Evolutionary conservation across 164 flowering plant species (phyloP).

Genomic region (Vitis cinerea): DNA sequence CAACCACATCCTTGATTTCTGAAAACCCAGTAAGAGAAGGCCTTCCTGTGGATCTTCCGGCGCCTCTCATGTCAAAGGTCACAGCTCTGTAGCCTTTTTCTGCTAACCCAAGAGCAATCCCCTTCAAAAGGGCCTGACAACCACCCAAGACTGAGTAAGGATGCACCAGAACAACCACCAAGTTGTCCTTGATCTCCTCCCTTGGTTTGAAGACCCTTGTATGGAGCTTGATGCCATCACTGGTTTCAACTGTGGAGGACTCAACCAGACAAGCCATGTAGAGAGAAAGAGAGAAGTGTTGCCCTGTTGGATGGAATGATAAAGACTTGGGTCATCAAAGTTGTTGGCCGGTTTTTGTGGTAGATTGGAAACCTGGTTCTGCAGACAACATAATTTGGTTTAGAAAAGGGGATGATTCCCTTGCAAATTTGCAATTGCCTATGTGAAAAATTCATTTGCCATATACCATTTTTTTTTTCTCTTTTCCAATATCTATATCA

Average conservation of each 20-base stretch:
- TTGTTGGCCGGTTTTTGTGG: too few relatives aligned
- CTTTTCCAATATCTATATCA: too few relatives aligned
- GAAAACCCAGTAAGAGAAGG: conserved; percentile 77
- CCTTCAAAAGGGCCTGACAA: conserved; percentile 71
- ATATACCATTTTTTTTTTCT: too few relatives aligned
- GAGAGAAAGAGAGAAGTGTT: too few relatives aligned
- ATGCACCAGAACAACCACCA: conserved; percentile 64
- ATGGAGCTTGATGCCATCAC: conserved; percentile 63
- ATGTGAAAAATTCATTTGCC: too few relatives aligned
- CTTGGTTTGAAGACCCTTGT: conserved; percentile 56
- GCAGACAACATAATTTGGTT: too few relatives aligned
- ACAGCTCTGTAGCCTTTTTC: conserved; percentile 53
- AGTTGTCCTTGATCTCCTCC: conserved; percentile 25
- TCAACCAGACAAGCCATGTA: conserved; percentile 23
- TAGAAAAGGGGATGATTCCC: too few relatives aligned
- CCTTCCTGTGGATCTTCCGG: conserved; percentile 79
- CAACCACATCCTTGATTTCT: conserved; percentile 70
- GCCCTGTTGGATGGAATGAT: neutral
- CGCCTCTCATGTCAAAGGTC: conserved; percentile 88
- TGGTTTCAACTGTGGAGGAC: conserved; percentile 52
- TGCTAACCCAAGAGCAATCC: conserved; percentile 76
- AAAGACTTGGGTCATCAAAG: neutral
- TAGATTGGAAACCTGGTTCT: too few relatives aligned
- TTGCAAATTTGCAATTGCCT: too few relatives aligned
- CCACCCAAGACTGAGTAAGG: conserved; percentile 90